Evolutionary conservation across 768 basidiomycete genomes (phyloP), one percentile per base, ranked within the genome.

Genomic region (Coprinellus micaceus): DNA sequence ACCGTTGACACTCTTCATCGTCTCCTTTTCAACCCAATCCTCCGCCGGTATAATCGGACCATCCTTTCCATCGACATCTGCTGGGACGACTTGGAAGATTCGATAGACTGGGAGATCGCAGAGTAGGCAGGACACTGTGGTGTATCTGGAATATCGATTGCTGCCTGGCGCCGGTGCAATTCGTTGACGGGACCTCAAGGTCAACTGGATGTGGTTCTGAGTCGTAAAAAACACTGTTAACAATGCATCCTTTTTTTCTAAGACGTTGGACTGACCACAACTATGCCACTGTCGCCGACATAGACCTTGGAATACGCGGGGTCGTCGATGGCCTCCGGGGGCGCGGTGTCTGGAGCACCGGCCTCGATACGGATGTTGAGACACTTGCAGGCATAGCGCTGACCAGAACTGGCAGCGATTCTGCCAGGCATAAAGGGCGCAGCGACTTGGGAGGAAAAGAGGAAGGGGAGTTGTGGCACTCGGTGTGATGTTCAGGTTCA

Each of bases 1-100:
- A 11, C 89, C 90, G 52, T 66, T 82, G 30, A 75, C 69, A 61
- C 84, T 86, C 69, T 82, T 82, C 69, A 91, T 74, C 50, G 83
- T 72, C 64, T 89, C 87, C 49, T 81, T 78, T 71, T 91, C 89
- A 5, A 83, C 83, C 86, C 88, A 91, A 44, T 89, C 87, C 52
- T 86, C 83, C 1, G 82, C 82, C 15, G 89, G 88, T 48, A 89
- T 71, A 15, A 90, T 69, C 2, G 84, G 81, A 7, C 86, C 84
- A 53, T 86, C 85, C 48, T 79, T 79, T 13, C 76, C 75, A 57
- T 86, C 84, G 6, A 82, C 68, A 53, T 86, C 85, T 47, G 72
- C 69, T 39, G 82, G 73, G 51, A 85, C 77, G 28, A 75, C 70
- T 62, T 89, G 87, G 60, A 75, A 72, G 26, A 90, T 84, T 47